phyloP scores from a whole-genome alignment of 2,329 filamentous ascomycete genomes.

The Sarocladiaceae sp. region DNA sequence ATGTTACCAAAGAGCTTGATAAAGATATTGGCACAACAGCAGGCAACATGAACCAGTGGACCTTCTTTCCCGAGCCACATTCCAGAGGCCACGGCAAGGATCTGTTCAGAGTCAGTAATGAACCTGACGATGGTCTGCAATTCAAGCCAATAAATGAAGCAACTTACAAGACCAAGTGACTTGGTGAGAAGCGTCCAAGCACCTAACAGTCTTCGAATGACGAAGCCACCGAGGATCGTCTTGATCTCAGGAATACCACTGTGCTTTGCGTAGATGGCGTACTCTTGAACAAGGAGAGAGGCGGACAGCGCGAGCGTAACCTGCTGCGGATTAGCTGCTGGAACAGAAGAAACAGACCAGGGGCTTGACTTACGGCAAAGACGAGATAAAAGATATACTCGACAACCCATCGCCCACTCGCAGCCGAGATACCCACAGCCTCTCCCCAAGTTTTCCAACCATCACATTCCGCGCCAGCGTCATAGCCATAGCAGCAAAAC shows the following conservation, averaged over 20 bases:
- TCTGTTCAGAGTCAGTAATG: conserved; percentile 42
- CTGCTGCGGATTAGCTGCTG: conserved; percentile 33
- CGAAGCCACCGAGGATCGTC: conserved; percentile 87
- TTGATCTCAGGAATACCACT: conserved; percentile 98
- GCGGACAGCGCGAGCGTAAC: conserved; percentile 72
- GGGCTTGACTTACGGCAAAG: conserved; percentile 63
- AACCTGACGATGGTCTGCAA: not conserved
- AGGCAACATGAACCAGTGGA: conserved; percentile 90
- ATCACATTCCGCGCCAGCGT: conserved; percentile 71
- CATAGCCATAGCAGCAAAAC: conserved; percentile 92
- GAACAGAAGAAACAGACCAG: not conserved
- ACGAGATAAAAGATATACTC: conserved; percentile 82
- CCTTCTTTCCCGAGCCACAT: conserved; percentile 98
- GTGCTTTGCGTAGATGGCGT: conserved; percentile 83
- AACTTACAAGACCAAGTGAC: conserved; percentile 71
- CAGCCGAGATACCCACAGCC: conserved; percentile 60
- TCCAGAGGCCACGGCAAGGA: conserved; percentile 84
- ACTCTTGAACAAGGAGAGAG: conserved; percentile 73
- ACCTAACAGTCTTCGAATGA: conserved; percentile 82
- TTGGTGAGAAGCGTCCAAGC: conserved; percentile 86
- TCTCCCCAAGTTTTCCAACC: conserved; percentile 85
- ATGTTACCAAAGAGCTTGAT: conserved; percentile 80
- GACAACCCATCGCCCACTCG: conserved; percentile 68
- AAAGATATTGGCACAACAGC: conserved; percentile 90
- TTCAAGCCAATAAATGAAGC: not conserved